phyloP scores from a whole-genome alignment of 768 basidiomycete genomes.

The Hygrocybe coccinea region DNA sequence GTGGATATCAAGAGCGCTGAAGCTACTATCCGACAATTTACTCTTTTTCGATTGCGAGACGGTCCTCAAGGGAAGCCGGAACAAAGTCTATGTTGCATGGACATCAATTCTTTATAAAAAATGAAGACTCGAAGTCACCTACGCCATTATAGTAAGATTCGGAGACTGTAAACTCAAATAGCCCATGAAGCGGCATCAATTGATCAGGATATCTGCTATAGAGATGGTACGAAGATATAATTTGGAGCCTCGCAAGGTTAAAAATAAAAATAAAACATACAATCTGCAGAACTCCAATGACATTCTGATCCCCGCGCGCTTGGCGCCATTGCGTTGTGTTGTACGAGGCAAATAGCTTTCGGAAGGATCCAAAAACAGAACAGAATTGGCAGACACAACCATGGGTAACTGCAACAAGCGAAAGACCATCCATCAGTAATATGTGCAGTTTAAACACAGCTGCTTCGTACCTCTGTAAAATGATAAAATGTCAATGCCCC shows the following conservation, averaged over 20 bases:
- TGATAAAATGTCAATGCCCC: constrained; percentile 52
- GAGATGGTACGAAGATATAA: neutral
- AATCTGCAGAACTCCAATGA: no score
- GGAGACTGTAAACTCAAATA: constrained; percentile 36
- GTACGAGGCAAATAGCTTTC: constrained; percentile 11
- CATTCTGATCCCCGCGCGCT: no score
- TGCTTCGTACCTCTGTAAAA: constrained; percentile 43
- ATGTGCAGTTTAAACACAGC: no score
- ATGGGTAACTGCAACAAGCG: constrained; percentile 22
- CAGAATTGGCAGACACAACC: constrained; percentile 27
- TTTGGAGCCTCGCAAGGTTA: no score
- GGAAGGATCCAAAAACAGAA: constrained; percentile 45
- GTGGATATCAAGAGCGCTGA: constrained; percentile 16
- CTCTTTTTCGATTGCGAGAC: constrained; percentile 19
- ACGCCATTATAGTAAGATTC: constrained; percentile 37
- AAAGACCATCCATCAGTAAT: no score
- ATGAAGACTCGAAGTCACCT: constrained; percentile 12
- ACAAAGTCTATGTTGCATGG: constrained; percentile 35
- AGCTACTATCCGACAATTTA: constrained; percentile 23
- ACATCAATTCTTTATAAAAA: constrained; percentile 2
- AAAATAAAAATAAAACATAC: neutral
- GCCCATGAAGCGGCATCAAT: constrained; percentile 33
- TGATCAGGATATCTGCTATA: constrained; percentile 36
- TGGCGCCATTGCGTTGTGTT: no score
- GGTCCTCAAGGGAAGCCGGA: constrained; percentile 42